Conservation (phyloP, 2,329 filamentous ascomycete genomes). For the Diplodia seriata region DNA sequence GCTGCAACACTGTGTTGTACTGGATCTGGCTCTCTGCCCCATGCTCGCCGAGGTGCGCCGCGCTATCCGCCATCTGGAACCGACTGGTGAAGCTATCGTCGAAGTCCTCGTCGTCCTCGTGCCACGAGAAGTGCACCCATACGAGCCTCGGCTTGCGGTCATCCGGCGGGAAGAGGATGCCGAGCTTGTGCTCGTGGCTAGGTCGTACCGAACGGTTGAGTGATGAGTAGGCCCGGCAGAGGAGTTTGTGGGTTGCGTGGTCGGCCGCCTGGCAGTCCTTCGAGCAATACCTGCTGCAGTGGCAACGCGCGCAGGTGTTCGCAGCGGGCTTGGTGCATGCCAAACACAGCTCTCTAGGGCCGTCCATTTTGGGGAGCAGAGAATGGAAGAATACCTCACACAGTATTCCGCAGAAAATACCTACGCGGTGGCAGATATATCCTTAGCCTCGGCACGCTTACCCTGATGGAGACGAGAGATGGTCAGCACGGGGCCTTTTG, state of each 20-base stretch:
- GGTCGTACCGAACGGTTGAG: slow-evolving; percentile 23
- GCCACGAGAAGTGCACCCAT: slow-evolving; percentile 30
- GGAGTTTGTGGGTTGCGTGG: slow-evolving; percentile 31
- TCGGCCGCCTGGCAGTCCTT: slow-evolving; percentile 32
- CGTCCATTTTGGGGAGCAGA: neutral
- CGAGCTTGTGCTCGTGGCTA: slow-evolving; percentile 18
- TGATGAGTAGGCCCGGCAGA: slow-evolving; percentile 28
- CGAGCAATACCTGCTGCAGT: slow-evolving; percentile 32
- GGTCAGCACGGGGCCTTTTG: neutral
- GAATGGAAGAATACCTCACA: neutral
- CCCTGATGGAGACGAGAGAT: neutral
- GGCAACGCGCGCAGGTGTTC: slow-evolving; percentile 27
- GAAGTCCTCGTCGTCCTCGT: neutral
- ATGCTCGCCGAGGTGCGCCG: neutral
- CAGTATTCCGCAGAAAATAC: neutral
- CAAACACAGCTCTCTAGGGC: neutral
- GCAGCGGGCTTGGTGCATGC: neutral
- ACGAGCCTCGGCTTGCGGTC: slow-evolving; percentile 29
- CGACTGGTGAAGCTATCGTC: neutral
- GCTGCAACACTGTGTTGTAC: slow-evolving; percentile 5
- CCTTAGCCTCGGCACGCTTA: neutral
- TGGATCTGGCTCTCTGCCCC: neutral
- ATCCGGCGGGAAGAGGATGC: slow-evolving; percentile 29
- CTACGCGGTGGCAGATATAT: neutral
- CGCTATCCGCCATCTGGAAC: neutral